Conservation (phyloP, 352 stramenopile genomes). For the Globisporangium nagaii region DNA sequence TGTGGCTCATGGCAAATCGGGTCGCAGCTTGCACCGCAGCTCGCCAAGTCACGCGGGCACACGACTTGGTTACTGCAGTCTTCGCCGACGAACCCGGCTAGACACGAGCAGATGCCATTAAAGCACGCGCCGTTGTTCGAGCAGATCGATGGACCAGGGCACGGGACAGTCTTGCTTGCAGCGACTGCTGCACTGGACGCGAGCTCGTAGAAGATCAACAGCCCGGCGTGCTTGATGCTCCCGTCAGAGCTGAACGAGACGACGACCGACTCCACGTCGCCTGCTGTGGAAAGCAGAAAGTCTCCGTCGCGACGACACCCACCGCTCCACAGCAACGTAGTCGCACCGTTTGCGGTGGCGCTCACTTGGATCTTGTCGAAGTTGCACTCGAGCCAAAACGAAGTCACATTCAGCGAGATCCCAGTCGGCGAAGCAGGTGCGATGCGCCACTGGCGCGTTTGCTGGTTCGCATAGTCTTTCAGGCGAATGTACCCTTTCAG, state of each 20-base stretch:
- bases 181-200: neutral
- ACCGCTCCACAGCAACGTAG: constrained; percentile 33
- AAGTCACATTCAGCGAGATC: constrained; percentile 34
- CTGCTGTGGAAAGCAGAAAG: constrained; percentile 30
- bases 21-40: constrained; percentile 31
- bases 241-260: constrained; percentile 38
- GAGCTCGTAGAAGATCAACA: constrained; percentile 39
- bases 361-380: constrained; percentile 36
- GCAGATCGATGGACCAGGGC: constrained; percentile 30
- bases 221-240: constrained; percentile 33
- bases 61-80: constrained; percentile 55
- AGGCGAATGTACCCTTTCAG: constrained; percentile 28
- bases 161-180: constrained; percentile 18
- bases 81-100: constrained; percentile 54
- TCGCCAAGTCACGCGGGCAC: constrained; percentile 28
- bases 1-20: constrained; percentile 26
- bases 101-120: constrained; percentile 36
- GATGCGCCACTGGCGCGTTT: constrained; percentile 37
- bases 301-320: constrained; percentile 38
- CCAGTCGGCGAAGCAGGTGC: constrained; percentile 12
- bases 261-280: constrained; percentile 23
- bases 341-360: constrained; percentile 6
- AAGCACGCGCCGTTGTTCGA: constrained; percentile 44
- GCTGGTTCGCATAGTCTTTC: constrained; percentile 30
- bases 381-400: constrained; percentile 58